Evolutionary conservation across 1,284 basidiomycete genomes (phyloP), one percentile per base, ranked within the genome.

Genomic region (Veloporphyrellus conicus): DNA sequence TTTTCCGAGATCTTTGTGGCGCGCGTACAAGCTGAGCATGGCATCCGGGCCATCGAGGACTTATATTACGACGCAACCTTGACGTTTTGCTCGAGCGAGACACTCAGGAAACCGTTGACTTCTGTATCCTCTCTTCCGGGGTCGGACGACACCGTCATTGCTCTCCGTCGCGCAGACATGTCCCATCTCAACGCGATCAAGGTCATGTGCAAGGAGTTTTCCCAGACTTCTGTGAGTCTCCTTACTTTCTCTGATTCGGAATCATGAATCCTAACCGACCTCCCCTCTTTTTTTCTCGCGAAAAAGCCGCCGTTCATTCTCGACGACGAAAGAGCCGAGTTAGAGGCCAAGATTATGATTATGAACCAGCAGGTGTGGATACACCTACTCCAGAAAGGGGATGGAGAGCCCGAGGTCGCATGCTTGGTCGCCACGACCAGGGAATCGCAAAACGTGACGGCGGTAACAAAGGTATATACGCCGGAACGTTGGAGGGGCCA

Each of bases 41-140:
- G 42, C 19, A 49, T 61, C 15, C 4, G 8, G 23, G 47, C 55
- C 3, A 45, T 61, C 18, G 60, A 71, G n/a, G 16, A 42, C 2
- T 74, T 75, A 0, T 88, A 86, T 60, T 87, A 88, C 54, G 73
- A 74, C 18, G 81, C 84, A 0, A 77, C 70, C 42, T 71, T 84
- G 45, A 72, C 76, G 12, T 77, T 71, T 53, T 82, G 82, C 63
- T 80, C 77, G 1, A 50, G 41, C 8, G 36, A 60, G 9, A 74
- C 77, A 0, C 62, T 87, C 49, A 61, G 56, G 3, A 53, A 55
- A 18, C 51, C 67, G 6, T 55, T 54, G 1, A 40, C 43, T n/a
- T 53, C 66, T 12, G 60, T 23, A 50, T 62, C 32, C 52, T 57
- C n/a, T 18, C n/a, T 48, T 28, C n/a, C 43, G 3, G 50, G 48